phyloP scores from a whole-genome alignment of 2,329 filamentous ascomycete genomes.

The Fusarium newnesense region DNA sequence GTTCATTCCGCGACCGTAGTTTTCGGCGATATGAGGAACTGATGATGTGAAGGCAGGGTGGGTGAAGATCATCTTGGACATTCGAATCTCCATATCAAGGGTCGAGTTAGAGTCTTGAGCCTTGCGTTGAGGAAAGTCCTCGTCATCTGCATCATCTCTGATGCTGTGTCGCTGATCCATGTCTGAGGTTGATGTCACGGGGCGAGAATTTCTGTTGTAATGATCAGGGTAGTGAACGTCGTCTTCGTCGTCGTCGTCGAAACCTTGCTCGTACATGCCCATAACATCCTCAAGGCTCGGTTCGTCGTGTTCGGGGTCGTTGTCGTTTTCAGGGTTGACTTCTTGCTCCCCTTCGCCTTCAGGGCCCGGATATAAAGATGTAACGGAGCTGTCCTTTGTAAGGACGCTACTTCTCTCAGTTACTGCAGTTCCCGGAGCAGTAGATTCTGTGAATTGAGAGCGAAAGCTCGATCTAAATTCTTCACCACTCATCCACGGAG shows the following conservation, averaged over 20 bases:
- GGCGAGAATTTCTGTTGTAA: conserved; percentile 34
- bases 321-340: conserved; percentile 46
- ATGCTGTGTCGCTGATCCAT: conserved; percentile 23
- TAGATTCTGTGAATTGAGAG: conserved; percentile 65
- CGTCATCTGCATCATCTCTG: conserved; percentile 25
- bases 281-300: conserved; percentile 75
- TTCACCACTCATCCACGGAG: conserved; percentile 62
- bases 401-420: conserved; percentile 86
- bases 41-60: conserved; percentile 53
- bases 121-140: conserved; percentile 34
- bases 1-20: conserved; percentile 41
- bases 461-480: conserved; percentile 66
- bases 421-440: conserved; percentile 68
- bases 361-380: conserved; percentile 59
- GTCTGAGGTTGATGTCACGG: conserved; percentile 53
- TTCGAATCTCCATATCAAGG: conserved; percentile 52
- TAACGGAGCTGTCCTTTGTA: conserved; percentile 81
- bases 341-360: conserved; percentile 45
- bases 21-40: conserved; percentile 52
- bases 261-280: conserved; percentile 74
- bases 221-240: conserved; percentile 47
- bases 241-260: conserved; percentile 57
- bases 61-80: conserved; percentile 54
- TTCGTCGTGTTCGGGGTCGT: conserved; percentile 59
- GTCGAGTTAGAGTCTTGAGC: conserved; percentile 41